Evolutionary conservation across 202 grass and related monocot genomes (phyloP).

Genomic region (Panicum hallii): DNA sequence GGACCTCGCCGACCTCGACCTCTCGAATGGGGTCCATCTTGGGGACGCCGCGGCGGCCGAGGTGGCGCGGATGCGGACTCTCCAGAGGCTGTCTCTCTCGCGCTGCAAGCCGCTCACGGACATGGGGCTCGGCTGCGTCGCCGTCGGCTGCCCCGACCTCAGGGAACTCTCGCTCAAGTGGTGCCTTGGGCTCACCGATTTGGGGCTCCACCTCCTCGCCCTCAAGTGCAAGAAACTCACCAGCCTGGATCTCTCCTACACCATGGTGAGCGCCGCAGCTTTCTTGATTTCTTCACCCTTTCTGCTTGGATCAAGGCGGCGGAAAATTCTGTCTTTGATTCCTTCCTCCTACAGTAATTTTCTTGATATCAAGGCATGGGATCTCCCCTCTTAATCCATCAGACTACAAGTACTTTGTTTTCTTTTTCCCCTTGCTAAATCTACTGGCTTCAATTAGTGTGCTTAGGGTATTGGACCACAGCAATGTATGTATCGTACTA

Average conservation of each 20-base stretch:
- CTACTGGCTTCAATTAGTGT: too few species aligned
- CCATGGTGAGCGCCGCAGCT: neutral
- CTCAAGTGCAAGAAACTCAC: slow-evolving; percentile 75
- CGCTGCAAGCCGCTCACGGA: slow-evolving; percentile 74
- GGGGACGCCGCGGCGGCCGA: slow-evolving; percentile 57
- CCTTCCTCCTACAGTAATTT: neutral
- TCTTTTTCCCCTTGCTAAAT: too few species aligned
- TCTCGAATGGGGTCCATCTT: slow-evolving; percentile 65
- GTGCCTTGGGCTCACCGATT: slow-evolving; percentile 78
- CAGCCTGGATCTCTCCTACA: neutral
- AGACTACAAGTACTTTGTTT: too few species aligned
- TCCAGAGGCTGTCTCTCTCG: slow-evolving; percentile 58
- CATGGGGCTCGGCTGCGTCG: slow-evolving; percentile 83
- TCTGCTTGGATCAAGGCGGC: neutral
- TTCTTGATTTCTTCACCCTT: neutral
- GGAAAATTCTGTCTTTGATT: neutral
- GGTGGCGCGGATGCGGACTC: slow-evolving; percentile 46
- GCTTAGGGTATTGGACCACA: too few species aligned
- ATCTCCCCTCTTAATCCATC: too few species aligned
- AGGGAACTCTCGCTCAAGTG: slow-evolving; percentile 74
- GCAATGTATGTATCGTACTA: neutral
- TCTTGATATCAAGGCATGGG: neutral
- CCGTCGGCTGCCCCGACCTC: slow-evolving; percentile 72
- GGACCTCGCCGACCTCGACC: slow-evolving; percentile 3
- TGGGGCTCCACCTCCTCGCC: slow-evolving; percentile 67